Conservation (phyloP, 768 basidiomycete genomes). For the Harrya chromipes region DNA sequence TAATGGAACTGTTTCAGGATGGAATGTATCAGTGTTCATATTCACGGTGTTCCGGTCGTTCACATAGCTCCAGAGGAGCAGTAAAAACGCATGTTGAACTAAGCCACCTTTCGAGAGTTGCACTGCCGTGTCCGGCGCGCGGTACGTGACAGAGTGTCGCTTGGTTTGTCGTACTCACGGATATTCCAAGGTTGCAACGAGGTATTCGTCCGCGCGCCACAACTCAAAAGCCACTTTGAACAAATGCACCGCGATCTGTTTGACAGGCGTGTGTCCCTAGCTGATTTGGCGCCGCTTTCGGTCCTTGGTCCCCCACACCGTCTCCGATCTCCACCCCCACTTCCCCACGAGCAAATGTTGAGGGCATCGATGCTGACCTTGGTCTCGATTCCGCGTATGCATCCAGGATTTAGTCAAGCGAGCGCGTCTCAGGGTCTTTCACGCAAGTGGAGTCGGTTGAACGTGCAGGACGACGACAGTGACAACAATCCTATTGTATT, state of each 20-base stretch:
- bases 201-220: conserved; percentile 24
- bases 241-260: conserved; percentile 21
- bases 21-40: conserved; percentile 25
- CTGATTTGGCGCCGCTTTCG: conserved; percentile 20
- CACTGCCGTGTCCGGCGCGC: conserved; percentile 24
- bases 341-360: conserved; percentile 4
- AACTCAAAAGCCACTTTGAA: conserved; percentile 25
- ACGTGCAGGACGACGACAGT: conserved; percentile 21
- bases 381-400: conserved; percentile 12
- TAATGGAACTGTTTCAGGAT: conserved; percentile 15
- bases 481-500: conserved; percentile 18
- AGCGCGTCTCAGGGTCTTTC: conserved; percentile 14
- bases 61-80: conserved; percentile 17
- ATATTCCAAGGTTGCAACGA: conserved; percentile 21
- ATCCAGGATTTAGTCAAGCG: conserved; percentile 8
- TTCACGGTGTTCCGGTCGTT: conserved; percentile 28
- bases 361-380: background rate
- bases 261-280: conserved; percentile 2
- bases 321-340: conserved; percentile 16
- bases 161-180: conserved; percentile 5
- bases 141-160: conserved; percentile 13
- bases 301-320: conserved; percentile 14
- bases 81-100: conserved; percentile 29
- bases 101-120: conserved; percentile 29
- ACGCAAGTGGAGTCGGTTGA: conserved; percentile 34